These are phyloP conservation scores for Brettanomyces bruxellensis DNA, from an alignment of 805 yeast genomes.

Conservation along the genomic window DNA sequence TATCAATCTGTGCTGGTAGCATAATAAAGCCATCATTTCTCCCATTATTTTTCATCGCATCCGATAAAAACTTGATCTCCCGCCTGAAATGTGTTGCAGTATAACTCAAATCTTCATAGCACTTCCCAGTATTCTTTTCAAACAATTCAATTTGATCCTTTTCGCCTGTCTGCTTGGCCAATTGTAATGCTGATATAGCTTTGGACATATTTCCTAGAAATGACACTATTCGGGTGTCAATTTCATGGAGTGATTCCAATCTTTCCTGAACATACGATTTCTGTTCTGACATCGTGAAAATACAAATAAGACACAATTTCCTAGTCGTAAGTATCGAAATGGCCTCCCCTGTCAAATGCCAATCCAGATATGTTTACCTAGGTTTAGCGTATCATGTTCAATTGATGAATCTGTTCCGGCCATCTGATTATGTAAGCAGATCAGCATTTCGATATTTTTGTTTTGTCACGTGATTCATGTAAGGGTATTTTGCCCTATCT, in stretches of 20 bases:
- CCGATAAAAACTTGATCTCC: slow-evolving; percentile 60
- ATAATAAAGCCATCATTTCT: slow-evolving; percentile 32
- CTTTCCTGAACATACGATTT: slow-evolving; percentile 35
- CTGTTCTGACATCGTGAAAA: too few relatives aligned
- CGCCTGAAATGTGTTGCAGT: slow-evolving; percentile 53
- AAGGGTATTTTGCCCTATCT: too few relatives aligned
- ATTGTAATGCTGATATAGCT: slow-evolving; percentile 32
- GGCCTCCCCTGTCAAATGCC: too few relatives aligned
- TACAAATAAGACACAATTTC: too few relatives aligned
- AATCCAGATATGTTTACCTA: too few relatives aligned
- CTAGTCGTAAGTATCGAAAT: too few relatives aligned
- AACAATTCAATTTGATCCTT: slow-evolving; percentile 24
- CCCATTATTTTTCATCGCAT: slow-evolving; percentile 40
- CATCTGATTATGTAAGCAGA: too few relatives aligned
- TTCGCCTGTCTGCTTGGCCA: slow-evolving; percentile 21
- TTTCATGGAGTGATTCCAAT: slow-evolving; percentile 39
- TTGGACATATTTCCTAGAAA: slow-evolving; percentile 40
- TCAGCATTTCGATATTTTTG: too few relatives aligned
- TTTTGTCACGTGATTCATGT: too few relatives aligned
- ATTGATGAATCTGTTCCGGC: too few relatives aligned
- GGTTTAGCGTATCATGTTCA: too few relatives aligned
- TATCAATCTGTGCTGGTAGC: slow-evolving; percentile 59
- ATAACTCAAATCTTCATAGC: slow-evolving; percentile 46
- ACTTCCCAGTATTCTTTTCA: slow-evolving; percentile 32
- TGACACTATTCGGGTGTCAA: slow-evolving; percentile 43